Conservation (phyloP, 73 alveolate genomes). For the Stentor roeselii region DNA sequence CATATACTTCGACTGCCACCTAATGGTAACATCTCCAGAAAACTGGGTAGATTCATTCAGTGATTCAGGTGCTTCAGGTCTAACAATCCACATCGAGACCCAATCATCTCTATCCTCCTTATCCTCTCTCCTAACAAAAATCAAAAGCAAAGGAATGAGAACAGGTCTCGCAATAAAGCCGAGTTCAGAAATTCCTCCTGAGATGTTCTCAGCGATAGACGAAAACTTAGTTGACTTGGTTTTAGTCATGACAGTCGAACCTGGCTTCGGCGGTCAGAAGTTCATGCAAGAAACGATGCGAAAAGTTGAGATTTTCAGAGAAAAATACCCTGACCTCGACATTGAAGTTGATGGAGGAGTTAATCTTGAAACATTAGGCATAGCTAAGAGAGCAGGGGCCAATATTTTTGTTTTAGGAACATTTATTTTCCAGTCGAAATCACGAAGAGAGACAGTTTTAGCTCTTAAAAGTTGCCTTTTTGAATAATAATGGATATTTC, state of each 20-base stretch:
- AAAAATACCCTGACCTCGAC: constrained; percentile 39
- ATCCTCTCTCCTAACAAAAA: background rate
- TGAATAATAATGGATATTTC: background rate
- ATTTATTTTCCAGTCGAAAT: constrained; percentile 43
- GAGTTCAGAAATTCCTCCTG: constrained; percentile 30
- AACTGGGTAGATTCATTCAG: constrained; percentile 37
- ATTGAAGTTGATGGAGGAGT: constrained; percentile 76
- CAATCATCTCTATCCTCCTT: background rate
- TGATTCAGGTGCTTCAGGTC: constrained; percentile 32
- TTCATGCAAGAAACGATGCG: constrained; percentile 62
- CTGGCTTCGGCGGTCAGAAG: constrained; percentile 72
- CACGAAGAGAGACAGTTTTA: constrained; percentile 35
- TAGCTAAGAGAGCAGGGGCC: constrained; percentile 67
- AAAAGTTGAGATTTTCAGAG: constrained; percentile 37
- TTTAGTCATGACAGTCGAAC: constrained; percentile 66
- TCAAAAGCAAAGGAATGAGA: constrained; percentile 26
- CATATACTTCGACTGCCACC: constrained; percentile 59
- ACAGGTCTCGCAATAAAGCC: constrained; percentile 51
- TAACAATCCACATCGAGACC: constrained; percentile 18
- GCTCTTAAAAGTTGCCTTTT: no score
- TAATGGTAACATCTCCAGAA: constrained; percentile 57
- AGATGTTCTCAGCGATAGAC: background rate
- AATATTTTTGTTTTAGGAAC: constrained; percentile 70
- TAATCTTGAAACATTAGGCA: constrained; percentile 41
- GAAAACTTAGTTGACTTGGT: constrained; percentile 50